These are phyloP conservation scores for Phyllachora maydis DNA, from an alignment of 2,329 filamentous ascomycete species.

Conservation along the genomic window DNA sequence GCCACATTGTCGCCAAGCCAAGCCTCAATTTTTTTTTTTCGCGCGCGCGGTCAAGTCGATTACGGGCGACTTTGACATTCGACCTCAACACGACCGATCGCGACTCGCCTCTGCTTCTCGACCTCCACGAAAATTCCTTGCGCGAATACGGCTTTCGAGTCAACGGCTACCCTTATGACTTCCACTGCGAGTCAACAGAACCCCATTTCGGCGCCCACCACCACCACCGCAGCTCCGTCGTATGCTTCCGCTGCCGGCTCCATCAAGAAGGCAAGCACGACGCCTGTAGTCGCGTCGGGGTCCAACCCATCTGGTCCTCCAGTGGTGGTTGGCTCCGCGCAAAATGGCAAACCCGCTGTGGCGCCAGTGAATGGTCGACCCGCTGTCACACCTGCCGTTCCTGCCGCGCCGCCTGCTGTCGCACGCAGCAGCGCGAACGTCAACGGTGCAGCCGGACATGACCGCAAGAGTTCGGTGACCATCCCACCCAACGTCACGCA, in stretches of 20 bases:
- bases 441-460: constrained; percentile 60
- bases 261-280: constrained; percentile 39
- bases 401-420: constrained; percentile 36
- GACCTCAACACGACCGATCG: no score
- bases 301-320: constrained; percentile 23
- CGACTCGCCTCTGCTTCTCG: constrained; percentile 2
- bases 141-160: constrained; percentile 10
- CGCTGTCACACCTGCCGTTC: constrained; percentile 48
- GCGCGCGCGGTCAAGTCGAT: no score
- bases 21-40: no score
- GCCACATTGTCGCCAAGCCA: no score
- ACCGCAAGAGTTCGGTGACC: constrained; percentile 74
- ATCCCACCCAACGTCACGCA: constrained; percentile 67
- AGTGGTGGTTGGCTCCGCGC: constrained; percentile 33
- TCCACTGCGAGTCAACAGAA: constrained; percentile 34
- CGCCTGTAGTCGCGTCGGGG: constrained; percentile 38
- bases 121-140: constrained; percentile 1
- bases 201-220: constrained; percentile 34
- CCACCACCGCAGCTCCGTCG: constrained; percentile 35
- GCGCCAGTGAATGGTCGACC: constrained; percentile 74
- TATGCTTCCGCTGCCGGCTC: constrained; percentile 48
- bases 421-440: constrained; percentile 39
- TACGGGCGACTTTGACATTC: constrained; percentile 3
- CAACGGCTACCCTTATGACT: constrained; percentile 29
- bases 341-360: constrained; percentile 44